phyloP scores from a whole-genome alignment of 1,284 basidiomycete species.

The Moesziomyces parantarcticus region DNA sequence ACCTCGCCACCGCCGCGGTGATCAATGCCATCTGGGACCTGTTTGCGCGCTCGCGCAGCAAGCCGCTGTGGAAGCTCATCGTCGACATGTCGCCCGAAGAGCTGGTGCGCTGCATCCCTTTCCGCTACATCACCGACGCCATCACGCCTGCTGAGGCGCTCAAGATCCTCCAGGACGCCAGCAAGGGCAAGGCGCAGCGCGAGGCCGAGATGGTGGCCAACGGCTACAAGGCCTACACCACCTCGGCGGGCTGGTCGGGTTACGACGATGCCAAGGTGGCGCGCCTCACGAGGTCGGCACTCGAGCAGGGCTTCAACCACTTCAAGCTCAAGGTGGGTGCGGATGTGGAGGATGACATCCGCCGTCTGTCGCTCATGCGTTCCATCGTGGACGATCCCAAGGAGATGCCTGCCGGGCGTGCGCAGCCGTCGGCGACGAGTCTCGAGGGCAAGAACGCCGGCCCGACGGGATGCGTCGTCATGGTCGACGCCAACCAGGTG shows the following conservation, averaged over 20 bases:
- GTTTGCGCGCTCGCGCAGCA: slow-evolving; percentile 79
- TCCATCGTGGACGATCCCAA: slow-evolving; percentile 81
- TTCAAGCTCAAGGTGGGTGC: slow-evolving; percentile 88
- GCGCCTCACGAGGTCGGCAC: slow-evolving; percentile 84
- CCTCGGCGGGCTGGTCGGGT: slow-evolving; percentile 78
- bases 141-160: slow-evolving; percentile 91
- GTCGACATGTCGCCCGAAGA: slow-evolving; percentile 85
- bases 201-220: slow-evolving; percentile 46
- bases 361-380: slow-evolving; percentile 86
- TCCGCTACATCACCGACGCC: slow-evolving; percentile 87
- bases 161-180: slow-evolving; percentile 80
- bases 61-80: slow-evolving; percentile 86
- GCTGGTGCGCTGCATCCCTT: slow-evolving; percentile 83
- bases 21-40: slow-evolving; percentile 77
- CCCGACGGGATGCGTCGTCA: slow-evolving; percentile 89
- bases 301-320: slow-evolving; percentile 74
- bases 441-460: slow-evolving; percentile 84
- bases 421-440: slow-evolving; percentile 25
- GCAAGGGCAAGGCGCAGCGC: slow-evolving; percentile 77
- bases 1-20: slow-evolving; percentile 82
- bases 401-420: slow-evolving; percentile 46
- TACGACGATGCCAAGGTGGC: slow-evolving; percentile 92
- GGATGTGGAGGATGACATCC: slow-evolving; percentile 81
- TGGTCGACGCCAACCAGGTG: slow-evolving; percentile 97
- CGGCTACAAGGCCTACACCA: slow-evolving; percentile 94